Evolutionary conservation across 768 basidiomycete species (phyloP).

Genomic region (Dioszegia hungarica): DNA sequence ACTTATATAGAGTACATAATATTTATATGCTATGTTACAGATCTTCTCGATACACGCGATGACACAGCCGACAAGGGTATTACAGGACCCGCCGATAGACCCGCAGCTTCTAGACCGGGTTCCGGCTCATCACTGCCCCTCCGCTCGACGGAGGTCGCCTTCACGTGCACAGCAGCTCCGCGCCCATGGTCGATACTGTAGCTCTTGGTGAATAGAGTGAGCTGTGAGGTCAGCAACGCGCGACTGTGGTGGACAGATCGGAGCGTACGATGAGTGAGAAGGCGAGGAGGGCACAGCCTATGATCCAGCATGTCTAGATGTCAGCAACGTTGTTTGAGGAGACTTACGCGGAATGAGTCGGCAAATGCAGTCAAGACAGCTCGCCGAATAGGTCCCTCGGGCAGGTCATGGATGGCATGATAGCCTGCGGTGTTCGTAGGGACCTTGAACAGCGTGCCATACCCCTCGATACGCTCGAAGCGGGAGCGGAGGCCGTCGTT

Average conservation of each 20-base stretch:
- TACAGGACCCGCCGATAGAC: background rate
- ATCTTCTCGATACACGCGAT: background rate
- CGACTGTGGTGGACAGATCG: conserved; percentile 4
- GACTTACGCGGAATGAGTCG: conserved; percentile 14
- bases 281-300: conserved; percentile 20
- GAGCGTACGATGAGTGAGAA: conserved; percentile 1
- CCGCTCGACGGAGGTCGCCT: background rate
- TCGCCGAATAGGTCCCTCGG: conserved; percentile 3
- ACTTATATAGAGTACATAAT: background rate
- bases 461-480: conserved; percentile 34
- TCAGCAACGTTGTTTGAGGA: background rate
- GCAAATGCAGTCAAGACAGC: conserved; percentile 23
- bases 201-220: conserved; percentile 27
- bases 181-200: conserved; percentile 18
- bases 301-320: conserved; percentile 20
- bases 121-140: background rate
- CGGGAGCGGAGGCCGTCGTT: conserved; percentile 27
- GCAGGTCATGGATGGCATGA: conserved; percentile 18
- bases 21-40: background rate
- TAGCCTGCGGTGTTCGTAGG: conserved; percentile 30
- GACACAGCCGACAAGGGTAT: background rate
- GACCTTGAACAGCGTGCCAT: conserved; percentile 24
- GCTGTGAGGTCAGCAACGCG: background rate
- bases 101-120: background rate
- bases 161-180: background rate